Percentiles rank a stretch among this genome's conserved stretches.
Evolutionary conservation across 2,329 filamentous ascomycete genomes (phyloP).

Genomic region (Akanthomyces muscarius): DNA sequence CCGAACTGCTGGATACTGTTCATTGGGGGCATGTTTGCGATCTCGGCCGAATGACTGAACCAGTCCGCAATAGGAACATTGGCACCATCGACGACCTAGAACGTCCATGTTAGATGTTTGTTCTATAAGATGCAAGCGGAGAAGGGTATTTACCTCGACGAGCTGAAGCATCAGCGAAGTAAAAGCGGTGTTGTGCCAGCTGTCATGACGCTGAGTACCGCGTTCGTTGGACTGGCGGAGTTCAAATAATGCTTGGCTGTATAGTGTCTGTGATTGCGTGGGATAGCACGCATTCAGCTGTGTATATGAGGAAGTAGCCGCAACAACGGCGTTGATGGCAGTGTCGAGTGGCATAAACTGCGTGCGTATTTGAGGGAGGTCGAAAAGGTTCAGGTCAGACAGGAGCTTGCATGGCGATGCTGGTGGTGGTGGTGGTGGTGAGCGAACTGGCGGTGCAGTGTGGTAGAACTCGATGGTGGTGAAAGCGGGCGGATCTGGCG

Average conservation of each 20-base stretch:
- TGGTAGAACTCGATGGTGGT: neutral
- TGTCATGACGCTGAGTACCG: neutral
- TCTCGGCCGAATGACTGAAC: neutral
- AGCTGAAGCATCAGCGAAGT: constrained; percentile 1
- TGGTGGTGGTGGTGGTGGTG: no score
- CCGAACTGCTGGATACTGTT: neutral
- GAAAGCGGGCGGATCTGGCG: neutral
- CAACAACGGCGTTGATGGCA: neutral
- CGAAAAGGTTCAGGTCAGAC: neutral
- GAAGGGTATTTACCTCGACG: neutral
- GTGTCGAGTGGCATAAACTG: neutral
- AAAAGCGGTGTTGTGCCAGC: neutral
- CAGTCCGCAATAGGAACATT: neutral
- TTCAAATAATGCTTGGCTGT: neutral
- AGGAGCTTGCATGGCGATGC: neutral
- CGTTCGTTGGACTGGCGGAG: neutral
- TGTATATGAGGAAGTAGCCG: neutral
- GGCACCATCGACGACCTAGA: neutral
- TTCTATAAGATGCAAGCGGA: no score
- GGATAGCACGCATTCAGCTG: neutral
- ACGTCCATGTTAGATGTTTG: neutral
- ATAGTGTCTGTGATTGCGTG: neutral
- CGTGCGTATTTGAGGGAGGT: neutral
- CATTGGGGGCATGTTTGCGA: neutral
- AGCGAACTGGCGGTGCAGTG: neutral